Evolutionary conservation across 2,329 filamentous ascomycete genomes (phyloP).

Genomic region (Davidsoniella virescens): DNA sequence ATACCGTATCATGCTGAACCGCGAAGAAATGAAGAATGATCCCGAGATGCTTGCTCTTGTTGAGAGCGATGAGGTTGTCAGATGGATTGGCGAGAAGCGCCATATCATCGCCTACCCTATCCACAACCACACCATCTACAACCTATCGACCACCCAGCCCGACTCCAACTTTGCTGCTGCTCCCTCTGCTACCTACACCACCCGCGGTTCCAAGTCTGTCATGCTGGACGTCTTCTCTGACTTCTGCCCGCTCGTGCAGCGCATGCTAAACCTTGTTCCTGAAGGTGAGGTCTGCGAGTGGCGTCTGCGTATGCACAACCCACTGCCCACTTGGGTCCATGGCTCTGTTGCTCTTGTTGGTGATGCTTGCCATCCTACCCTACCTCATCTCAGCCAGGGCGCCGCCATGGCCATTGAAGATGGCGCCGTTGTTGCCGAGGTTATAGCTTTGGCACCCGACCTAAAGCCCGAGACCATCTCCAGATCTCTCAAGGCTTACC

Average conservation of each 20-base stretch:
- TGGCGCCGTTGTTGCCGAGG: slow-evolving; percentile 41
- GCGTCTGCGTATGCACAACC: slow-evolving; percentile 42
- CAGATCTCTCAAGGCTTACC: slow-evolving; percentile 37
- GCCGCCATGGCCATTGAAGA: slow-evolving; percentile 55
- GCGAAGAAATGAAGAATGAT: slow-evolving; percentile 49
- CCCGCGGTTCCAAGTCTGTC: slow-evolving; percentile 39
- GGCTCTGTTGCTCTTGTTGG: slow-evolving; percentile 42
- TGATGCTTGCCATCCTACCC: slow-evolving; percentile 51
- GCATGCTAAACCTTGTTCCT: slow-evolving; percentile 42
- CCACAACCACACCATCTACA: slow-evolving; percentile 47
- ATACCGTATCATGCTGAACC: slow-evolving; percentile 61
- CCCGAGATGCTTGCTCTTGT: slow-evolving; percentile 52
- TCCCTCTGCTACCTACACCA: slow-evolving; percentile 44
- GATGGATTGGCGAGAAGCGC: slow-evolving; percentile 60
- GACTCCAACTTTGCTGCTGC: slow-evolving; percentile 43
- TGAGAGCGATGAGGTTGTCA: slow-evolving; percentile 48
- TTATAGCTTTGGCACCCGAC: slow-evolving; percentile 27
- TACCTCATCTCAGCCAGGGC: slow-evolving; percentile 51
- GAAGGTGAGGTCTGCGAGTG: slow-evolving; percentile 50
- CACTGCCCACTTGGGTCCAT: slow-evolving; percentile 40
- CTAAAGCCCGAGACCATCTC: slow-evolving; percentile 24
- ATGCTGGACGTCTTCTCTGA: slow-evolving; percentile 46
- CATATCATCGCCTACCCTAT: slow-evolving; percentile 71
- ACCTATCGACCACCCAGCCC: slow-evolving; percentile 45
- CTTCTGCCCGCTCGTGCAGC: slow-evolving; percentile 42